phyloP scores from a whole-genome alignment of 768 basidiomycete genomes.

The Favolaschia claudopus region DNA sequence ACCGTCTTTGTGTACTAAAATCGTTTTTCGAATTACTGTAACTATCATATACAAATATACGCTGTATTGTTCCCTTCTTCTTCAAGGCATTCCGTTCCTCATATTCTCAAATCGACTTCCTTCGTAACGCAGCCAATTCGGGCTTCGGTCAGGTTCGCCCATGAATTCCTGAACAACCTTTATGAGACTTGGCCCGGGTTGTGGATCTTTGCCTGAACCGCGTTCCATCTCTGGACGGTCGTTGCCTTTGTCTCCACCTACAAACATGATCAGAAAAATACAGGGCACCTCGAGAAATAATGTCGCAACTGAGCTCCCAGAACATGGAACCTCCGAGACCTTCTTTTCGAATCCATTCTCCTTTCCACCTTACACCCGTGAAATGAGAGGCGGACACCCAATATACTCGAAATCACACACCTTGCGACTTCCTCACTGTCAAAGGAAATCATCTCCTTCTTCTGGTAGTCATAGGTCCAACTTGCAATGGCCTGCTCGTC shows the following conservation, averaged over 20 bases:
- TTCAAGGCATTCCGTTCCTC: conserved; percentile 64
- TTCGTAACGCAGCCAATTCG: conserved; percentile 87
- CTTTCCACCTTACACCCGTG: conserved; percentile 62
- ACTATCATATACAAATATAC: neutral
- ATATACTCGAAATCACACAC: conserved; percentile 81
- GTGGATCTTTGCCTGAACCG: conserved; percentile 76
- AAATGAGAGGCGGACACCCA: conserved; percentile 53
- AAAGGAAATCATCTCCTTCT: conserved; percentile 83
- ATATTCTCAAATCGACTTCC: conserved; percentile 83
- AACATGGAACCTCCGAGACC: conserved; percentile 93
- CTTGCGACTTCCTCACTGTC: conserved; percentile 73
- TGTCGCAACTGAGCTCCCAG: conserved; percentile 75
- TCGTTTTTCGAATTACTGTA: conserved; percentile 1
- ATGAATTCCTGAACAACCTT: conserved; percentile 80
- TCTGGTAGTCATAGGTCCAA: conserved; percentile 82
- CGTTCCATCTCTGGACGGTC: conserved; percentile 75
- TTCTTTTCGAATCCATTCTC: conserved; percentile 78
- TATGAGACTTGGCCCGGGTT: conserved; percentile 76
- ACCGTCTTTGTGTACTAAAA: too few species aligned
- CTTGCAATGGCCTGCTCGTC: conserved; percentile 78
- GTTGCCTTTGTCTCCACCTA: conserved; percentile 74
- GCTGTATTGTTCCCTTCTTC: conserved; percentile 24
- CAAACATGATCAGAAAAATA: neutral
- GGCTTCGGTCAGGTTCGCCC: conserved; percentile 68
- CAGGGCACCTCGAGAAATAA: neutral